Conservation (phyloP, 306 rosid genomes). For the Myrica gale region DNA sequence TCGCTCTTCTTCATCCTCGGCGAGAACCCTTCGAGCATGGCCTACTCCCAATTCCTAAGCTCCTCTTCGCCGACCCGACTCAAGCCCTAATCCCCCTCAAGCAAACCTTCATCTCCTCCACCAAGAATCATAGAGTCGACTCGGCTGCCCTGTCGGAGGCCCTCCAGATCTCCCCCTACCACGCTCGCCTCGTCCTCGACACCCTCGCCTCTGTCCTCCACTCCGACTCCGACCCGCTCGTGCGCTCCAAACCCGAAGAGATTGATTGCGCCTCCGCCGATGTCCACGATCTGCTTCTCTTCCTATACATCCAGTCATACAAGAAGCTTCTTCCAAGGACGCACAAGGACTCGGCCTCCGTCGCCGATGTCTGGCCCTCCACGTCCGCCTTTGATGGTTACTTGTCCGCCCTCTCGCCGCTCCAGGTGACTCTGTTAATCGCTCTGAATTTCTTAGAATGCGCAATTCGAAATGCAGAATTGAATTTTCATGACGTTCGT, state of each 20-base stretch:
- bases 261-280: slow-evolving; percentile 60
- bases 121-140: slow-evolving; percentile 45
- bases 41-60: slow-evolving; percentile 77
- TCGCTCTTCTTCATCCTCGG: slow-evolving; percentile 62
- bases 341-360: slow-evolving; percentile 95
- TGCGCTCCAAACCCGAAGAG: slow-evolving; percentile 39
- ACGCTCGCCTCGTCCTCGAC: slow-evolving; percentile 74
- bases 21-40: slow-evolving; percentile 94
- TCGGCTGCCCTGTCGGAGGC: slow-evolving; percentile 59
- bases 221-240: slow-evolving; percentile 69
- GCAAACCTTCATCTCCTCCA: slow-evolving; percentile 20
- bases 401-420: slow-evolving; percentile 92
- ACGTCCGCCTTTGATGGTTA: slow-evolving; percentile 99
- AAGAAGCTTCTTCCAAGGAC: slow-evolving; percentile 87
- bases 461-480: background rate
- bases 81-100: slow-evolving; percentile 70
- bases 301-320: slow-evolving; percentile 90
- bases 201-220: slow-evolving; percentile 73
- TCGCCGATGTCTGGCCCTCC: slow-evolving; percentile 97
- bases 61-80: slow-evolving; percentile 77
- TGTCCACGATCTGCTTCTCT: slow-evolving; percentile 78
- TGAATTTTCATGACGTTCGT: too few species aligned
- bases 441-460: slow-evolving; percentile 8
- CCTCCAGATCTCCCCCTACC: slow-evolving; percentile 81
- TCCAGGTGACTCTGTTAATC: slow-evolving; percentile 64